Evolutionary conservation across 306 rosid genomes (phyloP).

Genomic region (Spatholobus suberectus): DNA sequence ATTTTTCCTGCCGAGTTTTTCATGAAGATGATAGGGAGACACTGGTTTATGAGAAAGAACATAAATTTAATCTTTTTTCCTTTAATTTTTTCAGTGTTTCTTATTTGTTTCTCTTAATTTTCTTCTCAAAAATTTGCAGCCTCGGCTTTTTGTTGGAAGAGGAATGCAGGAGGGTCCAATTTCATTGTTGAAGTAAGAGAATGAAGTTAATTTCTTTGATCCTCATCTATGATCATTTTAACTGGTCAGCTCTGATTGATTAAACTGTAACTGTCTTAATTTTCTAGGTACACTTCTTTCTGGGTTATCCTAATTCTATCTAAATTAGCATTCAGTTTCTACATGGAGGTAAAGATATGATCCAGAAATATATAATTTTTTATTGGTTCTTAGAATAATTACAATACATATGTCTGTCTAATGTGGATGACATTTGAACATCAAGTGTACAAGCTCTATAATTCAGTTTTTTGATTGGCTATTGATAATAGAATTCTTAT

Average conservation of each 20-base stretch:
- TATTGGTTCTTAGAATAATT: slow-evolving; percentile 27
- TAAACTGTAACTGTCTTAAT: slow-evolving; percentile 39
- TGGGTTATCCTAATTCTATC: slow-evolving; percentile 84
- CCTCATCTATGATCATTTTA: slow-evolving; percentile 37
- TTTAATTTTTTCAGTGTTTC: neutral
- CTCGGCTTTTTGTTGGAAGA: slow-evolving; percentile 98
- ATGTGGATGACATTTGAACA: neutral
- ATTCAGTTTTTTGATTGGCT: neutral
- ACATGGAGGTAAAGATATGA: slow-evolving; percentile 74
- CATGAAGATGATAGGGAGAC: slow-evolving; percentile 24
- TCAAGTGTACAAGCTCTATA: neutral
- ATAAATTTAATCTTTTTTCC: neutral
- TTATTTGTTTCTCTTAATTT: slow-evolving; percentile 18
- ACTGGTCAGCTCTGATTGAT: slow-evolving; percentile 42
- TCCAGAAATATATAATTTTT: slow-evolving; percentile 8
- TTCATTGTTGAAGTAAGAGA: slow-evolving; percentile 77
- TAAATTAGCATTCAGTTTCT: slow-evolving; percentile 91
- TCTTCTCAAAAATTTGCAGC: slow-evolving; percentile 54
- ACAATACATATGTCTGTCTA: slow-evolving; percentile 10
- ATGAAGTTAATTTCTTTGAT: slow-evolving; percentile 34
- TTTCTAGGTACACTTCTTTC: slow-evolving; percentile 83
- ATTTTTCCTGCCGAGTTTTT: neutral
- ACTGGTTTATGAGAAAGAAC: slow-evolving; percentile 34
- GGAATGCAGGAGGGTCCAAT: slow-evolving; percentile 96
- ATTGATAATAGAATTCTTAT: neutral